Evolutionary conservation across 2,329 filamentous ascomycete species (phyloP).

Genomic region (Claviceps sp.): DNA sequence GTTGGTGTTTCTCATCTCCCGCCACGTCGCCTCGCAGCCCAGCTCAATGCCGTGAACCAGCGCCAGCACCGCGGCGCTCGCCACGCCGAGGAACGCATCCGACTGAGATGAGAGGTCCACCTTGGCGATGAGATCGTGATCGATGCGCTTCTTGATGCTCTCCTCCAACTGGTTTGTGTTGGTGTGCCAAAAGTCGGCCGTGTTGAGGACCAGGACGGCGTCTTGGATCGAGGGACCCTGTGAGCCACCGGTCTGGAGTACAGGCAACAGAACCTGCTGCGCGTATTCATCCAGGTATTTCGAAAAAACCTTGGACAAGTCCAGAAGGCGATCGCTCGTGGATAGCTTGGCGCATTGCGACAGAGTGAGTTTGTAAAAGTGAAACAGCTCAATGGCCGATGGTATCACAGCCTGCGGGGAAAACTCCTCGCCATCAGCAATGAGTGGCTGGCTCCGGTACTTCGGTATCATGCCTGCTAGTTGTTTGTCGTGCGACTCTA

Average conservation of each 20-base stretch:
- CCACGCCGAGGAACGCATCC: constrained; percentile 90
- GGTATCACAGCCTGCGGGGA: constrained; percentile 77
- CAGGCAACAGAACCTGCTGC: constrained; percentile 74
- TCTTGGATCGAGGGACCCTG: constrained; percentile 52
- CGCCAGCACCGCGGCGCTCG: constrained; percentile 70
- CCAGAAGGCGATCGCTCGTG: constrained; percentile 72
- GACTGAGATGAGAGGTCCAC: constrained; percentile 89
- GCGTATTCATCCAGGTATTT: constrained; percentile 94
- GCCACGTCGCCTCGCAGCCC: constrained; percentile 76
- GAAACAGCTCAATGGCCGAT: constrained; percentile 92
- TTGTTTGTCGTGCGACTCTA: constrained; percentile 88
- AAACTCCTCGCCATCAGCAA: constrained; percentile 82
- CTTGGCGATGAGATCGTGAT: constrained; percentile 57
- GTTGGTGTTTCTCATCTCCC: constrained; percentile 92
- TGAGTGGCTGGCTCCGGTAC: constrained; percentile 71
- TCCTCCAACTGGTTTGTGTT: constrained; percentile 91
- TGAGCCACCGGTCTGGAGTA: constrained; percentile 44
- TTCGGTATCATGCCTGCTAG: constrained; percentile 72
- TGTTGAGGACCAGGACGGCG: constrained; percentile 78
- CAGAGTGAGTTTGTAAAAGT: constrained; percentile 86
- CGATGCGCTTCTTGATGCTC: constrained; percentile 82
- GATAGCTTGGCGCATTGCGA: constrained; percentile 95
- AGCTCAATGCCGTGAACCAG: constrained; percentile 74
- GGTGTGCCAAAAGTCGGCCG: constrained; percentile 91
- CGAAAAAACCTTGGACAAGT: constrained; percentile 72